A percentile compares a stretch with the other conserved stretches of the same genome.
phyloP scores from a whole-genome alignment of 2,329 filamentous ascomycete genomes.

The Pseudomassariella vexata region DNA sequence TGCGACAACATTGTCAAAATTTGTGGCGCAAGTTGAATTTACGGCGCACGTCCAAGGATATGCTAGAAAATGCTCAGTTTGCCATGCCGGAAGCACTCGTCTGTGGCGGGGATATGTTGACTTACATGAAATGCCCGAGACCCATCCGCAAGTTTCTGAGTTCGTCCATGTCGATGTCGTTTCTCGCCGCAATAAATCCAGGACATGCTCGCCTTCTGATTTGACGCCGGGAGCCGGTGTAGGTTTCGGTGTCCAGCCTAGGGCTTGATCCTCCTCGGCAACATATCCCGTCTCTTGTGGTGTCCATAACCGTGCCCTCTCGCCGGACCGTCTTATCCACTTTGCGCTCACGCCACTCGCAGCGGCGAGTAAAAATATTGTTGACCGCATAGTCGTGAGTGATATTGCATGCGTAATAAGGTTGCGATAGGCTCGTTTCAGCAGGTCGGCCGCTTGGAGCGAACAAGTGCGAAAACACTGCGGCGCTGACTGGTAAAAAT shows the following conservation, averaged over 20 bases:
- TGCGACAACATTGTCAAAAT: constrained; percentile 27
- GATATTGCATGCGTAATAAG: no score
- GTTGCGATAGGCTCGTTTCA: no score
- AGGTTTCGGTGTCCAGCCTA: constrained; percentile 3
- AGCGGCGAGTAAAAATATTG: constrained; percentile 11
- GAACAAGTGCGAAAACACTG: no score
- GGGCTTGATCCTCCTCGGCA: neutral
- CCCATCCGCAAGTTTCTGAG: constrained; percentile 22
- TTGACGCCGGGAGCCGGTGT: constrained; percentile 1
- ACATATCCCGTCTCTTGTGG: constrained; percentile 1
- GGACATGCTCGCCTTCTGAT: neutral
- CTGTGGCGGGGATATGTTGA: no score
- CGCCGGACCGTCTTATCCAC: constrained; percentile 18
- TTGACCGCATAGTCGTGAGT: constrained; percentile 11
- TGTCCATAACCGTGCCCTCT: constrained; percentile 7
- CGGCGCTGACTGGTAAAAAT: no score
- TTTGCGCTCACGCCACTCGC: constrained; percentile 11
- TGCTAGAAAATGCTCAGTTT: constrained; percentile 10
- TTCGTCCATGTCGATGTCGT: constrained; percentile 16
- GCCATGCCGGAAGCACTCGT: no score
- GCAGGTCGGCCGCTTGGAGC: no score
- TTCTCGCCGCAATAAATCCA: constrained; percentile 1
- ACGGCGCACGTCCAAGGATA: constrained; percentile 15
- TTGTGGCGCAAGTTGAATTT: constrained; percentile 22
- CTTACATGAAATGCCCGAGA: constrained; percentile 21